Evolutionary conservation across 2,329 filamentous ascomycete species (phyloP).

Genomic region (Lachnellula cervina): DNA sequence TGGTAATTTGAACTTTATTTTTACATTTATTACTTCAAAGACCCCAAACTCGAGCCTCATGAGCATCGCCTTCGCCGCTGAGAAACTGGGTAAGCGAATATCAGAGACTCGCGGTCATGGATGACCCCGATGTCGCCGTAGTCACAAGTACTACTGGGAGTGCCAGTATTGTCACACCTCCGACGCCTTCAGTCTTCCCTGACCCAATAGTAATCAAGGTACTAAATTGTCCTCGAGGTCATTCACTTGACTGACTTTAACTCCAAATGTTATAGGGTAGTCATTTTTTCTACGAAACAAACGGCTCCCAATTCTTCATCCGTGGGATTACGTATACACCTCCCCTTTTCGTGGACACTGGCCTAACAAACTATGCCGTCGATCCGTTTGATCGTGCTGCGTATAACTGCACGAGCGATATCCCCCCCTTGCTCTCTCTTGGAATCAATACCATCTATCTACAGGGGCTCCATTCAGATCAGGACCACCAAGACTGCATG

Average conservation of each 20-base stretch:
- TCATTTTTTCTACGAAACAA: constrained; percentile 38
- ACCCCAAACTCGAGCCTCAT: neutral
- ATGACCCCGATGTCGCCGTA: too few relatives aligned
- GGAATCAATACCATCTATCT: constrained; percentile 67
- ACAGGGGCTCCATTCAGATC: constrained; percentile 65
- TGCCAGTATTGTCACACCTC: too few relatives aligned
- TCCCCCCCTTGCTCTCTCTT: constrained; percentile 59
- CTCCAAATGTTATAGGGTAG: constrained; percentile 3
- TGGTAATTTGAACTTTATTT: neutral
- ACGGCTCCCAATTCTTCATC: constrained; percentile 60
- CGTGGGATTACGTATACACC: constrained; percentile 61
- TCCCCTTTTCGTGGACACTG: constrained; percentile 22
- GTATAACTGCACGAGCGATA: constrained; percentile 53
- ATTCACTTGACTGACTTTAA: neutral
- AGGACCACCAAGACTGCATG: constrained; percentile 65
- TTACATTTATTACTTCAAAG: neutral
- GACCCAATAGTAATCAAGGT: neutral
- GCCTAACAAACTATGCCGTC: constrained; percentile 54
- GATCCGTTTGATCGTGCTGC: constrained; percentile 56
- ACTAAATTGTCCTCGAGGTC: neutral
- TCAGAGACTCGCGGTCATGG: too few relatives aligned
- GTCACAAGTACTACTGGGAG: too few relatives aligned
- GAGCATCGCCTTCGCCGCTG: too few relatives aligned
- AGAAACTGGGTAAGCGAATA: too few relatives aligned
- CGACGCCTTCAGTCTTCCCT: neutral